Base-by-base conservation (phyloP, 1,284 basidiomycete genomes). In the Bjerkandera adusta region DNA sequence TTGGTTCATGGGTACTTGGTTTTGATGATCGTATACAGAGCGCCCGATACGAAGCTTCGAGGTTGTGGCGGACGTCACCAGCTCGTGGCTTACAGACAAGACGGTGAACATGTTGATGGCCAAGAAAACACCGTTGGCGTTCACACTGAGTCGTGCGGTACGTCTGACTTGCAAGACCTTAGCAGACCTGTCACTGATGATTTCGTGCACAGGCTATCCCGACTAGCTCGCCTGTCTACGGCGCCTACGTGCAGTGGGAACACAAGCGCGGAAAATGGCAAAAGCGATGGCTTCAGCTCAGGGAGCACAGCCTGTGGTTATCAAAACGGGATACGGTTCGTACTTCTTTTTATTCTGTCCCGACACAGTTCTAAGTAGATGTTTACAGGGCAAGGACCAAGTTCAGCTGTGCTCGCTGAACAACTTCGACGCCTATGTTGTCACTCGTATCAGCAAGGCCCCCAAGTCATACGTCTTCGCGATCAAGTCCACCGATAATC, bases 241-340 rank as follows among this genome's bases (percentile, higher is more conserved):
- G 81, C 35, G 83, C 84, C 4, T 92, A 83, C 63, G 79, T 95
- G 13, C 88, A 94, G 64, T 86, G 84, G 75, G 89, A 95, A 69
- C 75, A 73, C 44, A 94, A 92, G 68, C 81, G 85, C 49, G 92
- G 92, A 32, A 95, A 95, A 66, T 97, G 93, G 93, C 83, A 73
- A 49, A 96, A 94, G 66, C 79, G 91, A 22, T 94, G 84, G 80
- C 72, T 96, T 58, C 82, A 87, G 59, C 76, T 95, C 22, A 77
- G 86, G 34, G 90, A 93, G 58, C 90, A 93, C 52, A 80, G 82
- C 47, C 64, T 96, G 39, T 95, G 84, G 76, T 61, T 94, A 26
- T 85, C 88, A 22, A 96, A 95, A 68, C 85, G 89, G 21, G 89
- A 95, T 48, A 86, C 81, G 63, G 90, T 92, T 58, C 49, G 76